Evolutionary conservation across 2,329 filamentous ascomycete species (phyloP), one percentile per base, ranked within the genome.

Genomic region (Lanzia echinophila): DNA sequence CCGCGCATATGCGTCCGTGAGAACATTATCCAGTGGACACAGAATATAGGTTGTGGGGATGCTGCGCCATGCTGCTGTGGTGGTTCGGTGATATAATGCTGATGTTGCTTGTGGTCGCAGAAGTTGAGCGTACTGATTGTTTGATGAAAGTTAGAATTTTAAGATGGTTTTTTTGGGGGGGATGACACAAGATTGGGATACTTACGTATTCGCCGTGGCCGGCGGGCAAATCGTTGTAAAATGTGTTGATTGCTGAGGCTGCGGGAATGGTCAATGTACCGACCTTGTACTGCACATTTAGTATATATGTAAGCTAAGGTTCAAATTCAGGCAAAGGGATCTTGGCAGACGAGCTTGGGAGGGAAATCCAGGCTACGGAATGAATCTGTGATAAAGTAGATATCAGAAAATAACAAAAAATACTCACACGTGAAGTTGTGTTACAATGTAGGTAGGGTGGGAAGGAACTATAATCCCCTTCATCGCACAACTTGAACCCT

Each of bases 41-140:
- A 63, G 38, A 17, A 64, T 58, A 45, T 61, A 64, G 8, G 61
- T 64, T 11, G 60, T 58, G 2, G 62, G 62, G 15, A 64, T 64
- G 28, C 61, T 57, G 6, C 61, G 58, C 62, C 62, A 64, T n/a
- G 62, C 60, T 15, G 64, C 62, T 48, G 61, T 62, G 17, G 60
- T 60, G 6, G 59, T 65, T 34, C 38, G 51, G 19, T 53, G 50
- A 32, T 53, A 53, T 15, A 53, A 22, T 11, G 19, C 43, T 6
- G 50, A 53, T 24, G 43, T 53, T 20, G 50, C 44, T 47, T 53
- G 50, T 10, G 50, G 54, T 57, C 61, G 58, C 60, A 64, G 50
- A 60, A 60, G 31, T 58, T 69, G 2, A 68, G 68, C 8, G 73
- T 61, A 42, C 68, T 70, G 0, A 62, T n/a, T n/a, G n/a, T n/a